Percentiles rank a stretch among this genome's conserved stretches.
Evolutionary conservation across 148 eudicot genomes (phyloP).

Genomic region (Cornus florida): DNA sequence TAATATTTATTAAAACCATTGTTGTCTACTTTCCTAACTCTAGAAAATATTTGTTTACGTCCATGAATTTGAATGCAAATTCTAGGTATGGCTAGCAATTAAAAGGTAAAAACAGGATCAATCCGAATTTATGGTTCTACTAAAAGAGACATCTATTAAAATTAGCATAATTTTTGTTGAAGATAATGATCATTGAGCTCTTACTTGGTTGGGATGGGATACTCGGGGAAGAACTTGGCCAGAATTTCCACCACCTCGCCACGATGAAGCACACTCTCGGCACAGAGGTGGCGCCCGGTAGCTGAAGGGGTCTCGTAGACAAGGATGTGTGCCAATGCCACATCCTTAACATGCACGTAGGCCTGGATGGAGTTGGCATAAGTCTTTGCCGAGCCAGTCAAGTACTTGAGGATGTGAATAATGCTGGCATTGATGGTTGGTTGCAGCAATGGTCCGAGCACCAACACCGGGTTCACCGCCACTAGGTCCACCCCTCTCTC

Average conservation of each 20-base stretch:
- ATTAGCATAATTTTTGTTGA: too few relatives aligned
- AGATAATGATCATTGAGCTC: constrained; percentile 5
- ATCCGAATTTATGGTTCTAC: too few relatives aligned
- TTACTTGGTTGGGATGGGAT: constrained; percentile 90
- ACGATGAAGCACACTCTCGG: constrained; percentile 84
- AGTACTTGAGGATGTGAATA: constrained; percentile 73
- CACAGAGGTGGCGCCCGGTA: constrained; percentile 77
- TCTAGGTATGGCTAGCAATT: too few relatives aligned
- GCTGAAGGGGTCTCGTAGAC: constrained; percentile 71
- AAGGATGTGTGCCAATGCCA: constrained; percentile 78
- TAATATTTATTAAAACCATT: too few relatives aligned
- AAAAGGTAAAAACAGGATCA: too few relatives aligned
- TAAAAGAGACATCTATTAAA: too few relatives aligned
- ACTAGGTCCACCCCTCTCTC: constrained; percentile 73
- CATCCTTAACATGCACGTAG: constrained; percentile 81
- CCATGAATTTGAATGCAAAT: too few relatives aligned
- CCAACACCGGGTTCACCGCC: constrained; percentile 80
- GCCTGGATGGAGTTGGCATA: constrained; percentile 82
- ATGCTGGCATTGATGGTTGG: constrained; percentile 78
- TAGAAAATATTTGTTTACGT: too few relatives aligned
- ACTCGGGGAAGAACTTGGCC: constrained; percentile 81
- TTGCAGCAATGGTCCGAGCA: constrained; percentile 78
- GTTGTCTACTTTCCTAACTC: too few relatives aligned
- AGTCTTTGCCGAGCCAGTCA: constrained; percentile 80
- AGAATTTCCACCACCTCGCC: constrained; percentile 81